Conservation (phyloP, 768 basidiomycete genomes). For the Leccinum ochraceum region DNA sequence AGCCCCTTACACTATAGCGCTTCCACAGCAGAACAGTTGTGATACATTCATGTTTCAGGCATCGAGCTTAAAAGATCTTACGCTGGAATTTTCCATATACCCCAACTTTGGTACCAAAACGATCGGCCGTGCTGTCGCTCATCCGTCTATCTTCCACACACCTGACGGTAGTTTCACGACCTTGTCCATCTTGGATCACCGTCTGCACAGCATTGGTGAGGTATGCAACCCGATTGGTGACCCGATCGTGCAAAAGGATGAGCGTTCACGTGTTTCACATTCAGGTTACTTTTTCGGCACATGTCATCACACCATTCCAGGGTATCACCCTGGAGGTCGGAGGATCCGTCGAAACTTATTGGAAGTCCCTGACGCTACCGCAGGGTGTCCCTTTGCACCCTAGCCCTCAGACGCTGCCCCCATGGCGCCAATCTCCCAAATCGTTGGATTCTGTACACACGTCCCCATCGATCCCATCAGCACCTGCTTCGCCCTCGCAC, state of each 20-base stretch:
- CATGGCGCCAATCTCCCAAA: conserved; percentile 34
- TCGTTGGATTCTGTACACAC: conserved; percentile 59
- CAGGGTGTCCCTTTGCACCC: conserved; percentile 31
- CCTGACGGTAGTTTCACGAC: conserved; percentile 55
- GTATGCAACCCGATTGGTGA: conserved; percentile 36
- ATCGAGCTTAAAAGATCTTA: conserved; percentile 66
- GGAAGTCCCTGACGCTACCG: conserved; percentile 71
- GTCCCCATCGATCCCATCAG: conserved; percentile 68
- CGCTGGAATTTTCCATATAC: conserved; percentile 91
- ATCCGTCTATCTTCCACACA: conserved; percentile 69
- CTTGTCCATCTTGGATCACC: conserved; percentile 88
- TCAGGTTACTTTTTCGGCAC: conserved; percentile 87
- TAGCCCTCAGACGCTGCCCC: conserved; percentile 39
- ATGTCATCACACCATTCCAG: conserved; percentile 84
- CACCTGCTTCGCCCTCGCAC: conserved; percentile 47
- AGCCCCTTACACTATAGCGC: conserved; percentile 86
- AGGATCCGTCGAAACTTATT: conserved; percentile 95
- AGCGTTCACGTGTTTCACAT: conserved; percentile 7
- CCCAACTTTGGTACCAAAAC: conserved; percentile 98
- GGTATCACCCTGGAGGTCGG: conserved; percentile 93
- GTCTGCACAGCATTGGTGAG: conserved; percentile 93
- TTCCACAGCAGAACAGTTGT: conserved; percentile 72
- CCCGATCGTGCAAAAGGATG: not conserved
- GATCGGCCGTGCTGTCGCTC: conserved; percentile 88
- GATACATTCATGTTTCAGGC: conserved; percentile 88